A percentile compares a stretch with the other conserved stretches of the same genome.
These are phyloP conservation scores for Durotheca rogersii DNA, from an alignment of 495 filamentous ascomycete genomes.

Conservation along the genomic window DNA sequence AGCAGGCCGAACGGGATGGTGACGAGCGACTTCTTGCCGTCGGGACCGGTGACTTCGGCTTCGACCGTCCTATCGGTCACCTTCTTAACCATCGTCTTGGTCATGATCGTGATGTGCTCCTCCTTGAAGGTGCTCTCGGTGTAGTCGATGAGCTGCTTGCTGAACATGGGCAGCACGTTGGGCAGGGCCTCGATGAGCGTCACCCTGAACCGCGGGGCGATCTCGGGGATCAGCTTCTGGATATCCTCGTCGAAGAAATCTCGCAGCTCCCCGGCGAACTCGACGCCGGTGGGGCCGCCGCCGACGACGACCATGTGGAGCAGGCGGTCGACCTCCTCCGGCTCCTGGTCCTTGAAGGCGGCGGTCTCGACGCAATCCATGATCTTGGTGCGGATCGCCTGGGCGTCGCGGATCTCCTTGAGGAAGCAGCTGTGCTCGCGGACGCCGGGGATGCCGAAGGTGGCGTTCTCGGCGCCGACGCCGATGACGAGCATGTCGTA, in stretches of 20 bases:
- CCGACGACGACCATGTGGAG: constrained; percentile 99
- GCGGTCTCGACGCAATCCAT: constrained; percentile 99
- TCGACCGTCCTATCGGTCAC: constrained; percentile 94
- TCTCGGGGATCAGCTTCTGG: constrained; percentile 96
- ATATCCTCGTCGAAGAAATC: constrained; percentile 98
- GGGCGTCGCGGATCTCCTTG: constrained; percentile 95
- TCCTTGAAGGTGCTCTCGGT: constrained; percentile 98
- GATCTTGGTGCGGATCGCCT: constrained; percentile 93
- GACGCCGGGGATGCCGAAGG: constrained; percentile 95
- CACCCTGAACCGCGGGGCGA: constrained; percentile 89
- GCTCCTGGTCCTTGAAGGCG: constrained; percentile 94
- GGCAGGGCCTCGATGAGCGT: constrained; percentile 98
- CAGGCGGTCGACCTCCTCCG: constrained; percentile 86
- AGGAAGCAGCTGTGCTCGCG: constrained; percentile 95
- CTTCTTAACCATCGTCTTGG: constrained; percentile 98
- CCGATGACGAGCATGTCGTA: constrained; percentile 98
- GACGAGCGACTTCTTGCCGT: constrained; percentile 78
- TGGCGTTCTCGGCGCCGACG: constrained; percentile 97
- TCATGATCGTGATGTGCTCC: constrained; percentile 92
- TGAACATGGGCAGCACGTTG: constrained; percentile 97
- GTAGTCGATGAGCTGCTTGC: constrained; percentile 98
- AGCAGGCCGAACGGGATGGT: constrained; percentile 91
- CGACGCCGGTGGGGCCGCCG: constrained; percentile 95
- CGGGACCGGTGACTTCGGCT: constrained; percentile 81
- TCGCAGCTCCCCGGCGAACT: constrained; percentile 96